Evolutionary conservation across 1,284 basidiomycete genomes (phyloP).

Genomic region (Chalciporus sp.): DNA sequence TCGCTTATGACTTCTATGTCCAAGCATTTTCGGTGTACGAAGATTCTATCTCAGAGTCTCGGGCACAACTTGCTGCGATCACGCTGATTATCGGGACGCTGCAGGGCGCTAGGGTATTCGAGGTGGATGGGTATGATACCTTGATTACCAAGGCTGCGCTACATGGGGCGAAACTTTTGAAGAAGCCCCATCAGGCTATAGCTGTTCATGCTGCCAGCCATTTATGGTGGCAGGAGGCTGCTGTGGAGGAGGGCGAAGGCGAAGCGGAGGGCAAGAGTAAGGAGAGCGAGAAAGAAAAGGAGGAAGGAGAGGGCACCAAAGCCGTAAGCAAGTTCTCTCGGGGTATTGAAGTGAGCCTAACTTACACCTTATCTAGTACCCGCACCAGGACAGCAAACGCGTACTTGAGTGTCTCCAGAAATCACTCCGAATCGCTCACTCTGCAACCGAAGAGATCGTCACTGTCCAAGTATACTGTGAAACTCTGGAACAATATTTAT

Average conservation of each 20-base stretch:
- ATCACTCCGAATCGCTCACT: slow-evolving; percentile 89
- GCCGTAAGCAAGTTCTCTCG: slow-evolving; percentile 51
- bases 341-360: background rate
- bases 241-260: slow-evolving; percentile 42
- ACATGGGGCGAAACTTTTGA: slow-evolving; percentile 90
- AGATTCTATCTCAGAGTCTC: slow-evolving; percentile 90
- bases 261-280: slow-evolving; percentile 38
- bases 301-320: slow-evolving; percentile 52
- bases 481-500: slow-evolving; percentile 90
- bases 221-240: slow-evolving; percentile 91
- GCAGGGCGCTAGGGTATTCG: slow-evolving; percentile 84
- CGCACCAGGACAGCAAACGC: slow-evolving; percentile 91
- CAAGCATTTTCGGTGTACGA: slow-evolving; percentile 96
- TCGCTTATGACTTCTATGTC: slow-evolving; percentile 94
- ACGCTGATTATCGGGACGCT: slow-evolving; percentile 89
- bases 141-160: slow-evolving; percentile 94
- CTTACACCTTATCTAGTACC: slow-evolving; percentile 52
- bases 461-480: slow-evolving; percentile 93
- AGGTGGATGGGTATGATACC: slow-evolving; percentile 92
- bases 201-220: slow-evolving; percentile 95
- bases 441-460: slow-evolving; percentile 92
- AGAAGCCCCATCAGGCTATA: slow-evolving; percentile 95
- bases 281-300: slow-evolving; percentile 35
- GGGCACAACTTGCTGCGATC: slow-evolving; percentile 92
- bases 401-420: slow-evolving; percentile 95